Base-by-base conservation (phyloP, 345 rosid species). In the Cardamine occulta region DNA sequence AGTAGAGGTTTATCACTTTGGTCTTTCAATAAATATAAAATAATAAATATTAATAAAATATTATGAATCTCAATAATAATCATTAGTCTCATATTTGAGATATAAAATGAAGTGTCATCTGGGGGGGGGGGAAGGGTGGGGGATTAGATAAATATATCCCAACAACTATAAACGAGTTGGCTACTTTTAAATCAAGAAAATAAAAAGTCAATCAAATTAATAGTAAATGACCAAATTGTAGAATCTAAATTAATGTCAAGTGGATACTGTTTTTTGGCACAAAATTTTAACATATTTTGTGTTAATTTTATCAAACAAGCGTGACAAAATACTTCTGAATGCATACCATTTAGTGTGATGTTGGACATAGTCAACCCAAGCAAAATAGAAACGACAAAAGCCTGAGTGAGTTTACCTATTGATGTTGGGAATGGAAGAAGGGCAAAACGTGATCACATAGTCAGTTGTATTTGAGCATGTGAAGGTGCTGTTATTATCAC, bases 401-500 rank as follows among this genome's bases (percentile, higher is more conserved):
- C 39, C 39, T 1, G 21, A 17, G 23, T 15, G 8, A 44, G 17
- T n/a, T 44, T 45, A 48, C 34, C 34, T 26, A 18, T 34, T 26
- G 59, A 5, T 13, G 14, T 49, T 47, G 0, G 56, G 70, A 29
- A 73, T 15, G 9, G 28, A 26, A 26, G 76, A 39, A 0, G 70
- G 71, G 37, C 77, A 73, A 63, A 73, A 73, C 34, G 70, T 63
- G 13, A 73, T 15, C 6, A 53, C 47, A 3, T 53, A 73, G 63
- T 73, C 59, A 6, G 77, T 73, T 1, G 77, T 26, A n/a, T 62
- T 72, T 18, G 69, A 2, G 32, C 76, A 72, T 59, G 7, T 63
- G 21, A 52, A 24, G 4, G 69, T 72, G 9, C 62, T 52, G 7
- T 72, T 72, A 63, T 63, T 62, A 18, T 62, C 62, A 8, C 49